phyloP scores from a whole-genome alignment of 2,329 filamentous ascomycete species.

The Xylariaceae sp. region DNA sequence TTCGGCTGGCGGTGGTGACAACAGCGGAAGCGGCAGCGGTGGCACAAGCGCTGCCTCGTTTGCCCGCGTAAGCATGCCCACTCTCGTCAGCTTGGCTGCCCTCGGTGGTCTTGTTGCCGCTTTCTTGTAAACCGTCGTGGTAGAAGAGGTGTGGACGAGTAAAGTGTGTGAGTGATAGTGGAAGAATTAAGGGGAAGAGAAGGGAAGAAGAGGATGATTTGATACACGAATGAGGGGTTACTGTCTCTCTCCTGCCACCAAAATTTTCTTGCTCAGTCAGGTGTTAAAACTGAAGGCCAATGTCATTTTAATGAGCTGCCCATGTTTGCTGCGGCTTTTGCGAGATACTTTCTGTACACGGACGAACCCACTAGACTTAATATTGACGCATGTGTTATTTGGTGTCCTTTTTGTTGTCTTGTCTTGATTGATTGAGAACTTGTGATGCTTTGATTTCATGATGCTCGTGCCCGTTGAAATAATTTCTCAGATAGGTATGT shows the following conservation, averaged over 20 bases:
- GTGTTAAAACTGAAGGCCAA: conserved; percentile 28
- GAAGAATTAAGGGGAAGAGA: conserved; percentile 4
- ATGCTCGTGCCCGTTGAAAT: too few species aligned
- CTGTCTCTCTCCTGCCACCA: conserved; percentile 10
- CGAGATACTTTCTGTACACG: conserved; percentile 35
- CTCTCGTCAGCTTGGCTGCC: conserved; percentile 8
- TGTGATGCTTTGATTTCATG: too few species aligned
- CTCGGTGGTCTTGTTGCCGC: conserved; percentile 30
- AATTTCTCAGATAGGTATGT: too few species aligned
- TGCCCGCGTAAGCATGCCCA: conserved; percentile 40
- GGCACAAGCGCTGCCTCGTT: conserved; percentile 37
- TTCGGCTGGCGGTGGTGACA: conserved; percentile 8
- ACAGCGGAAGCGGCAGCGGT: conserved; percentile 26
- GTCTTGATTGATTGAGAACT: conserved; percentile 6
- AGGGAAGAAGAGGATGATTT: not conserved
- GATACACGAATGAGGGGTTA: conserved; percentile 10
- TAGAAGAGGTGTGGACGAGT: not conserved
- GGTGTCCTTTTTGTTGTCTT: conserved; percentile 9
- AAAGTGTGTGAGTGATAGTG: conserved; percentile 12
- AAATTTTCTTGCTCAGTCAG: conserved; percentile 26
- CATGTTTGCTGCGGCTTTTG: conserved; percentile 14
- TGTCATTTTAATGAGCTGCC: conserved; percentile 28
- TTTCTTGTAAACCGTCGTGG: conserved; percentile 43
- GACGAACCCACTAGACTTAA: conserved; percentile 45
- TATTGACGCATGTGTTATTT: conserved; percentile 35